Evolutionary conservation across 2,329 filamentous ascomycete genomes (phyloP), one percentile per base, ranked within the genome.

Genomic region (Ophiostoma sp.): DNA sequence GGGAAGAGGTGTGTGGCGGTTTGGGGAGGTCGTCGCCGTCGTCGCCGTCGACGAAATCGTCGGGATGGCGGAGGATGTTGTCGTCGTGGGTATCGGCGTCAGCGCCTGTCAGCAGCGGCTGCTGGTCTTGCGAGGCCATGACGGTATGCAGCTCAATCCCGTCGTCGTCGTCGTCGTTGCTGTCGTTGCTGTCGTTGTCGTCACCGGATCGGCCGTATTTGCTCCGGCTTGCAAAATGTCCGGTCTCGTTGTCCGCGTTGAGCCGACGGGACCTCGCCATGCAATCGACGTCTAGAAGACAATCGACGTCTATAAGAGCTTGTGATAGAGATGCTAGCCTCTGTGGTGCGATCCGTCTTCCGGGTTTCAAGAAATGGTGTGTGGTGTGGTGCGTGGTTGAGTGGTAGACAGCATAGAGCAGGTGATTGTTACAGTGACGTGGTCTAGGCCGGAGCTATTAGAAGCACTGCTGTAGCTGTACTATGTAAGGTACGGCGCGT

Each of bases 1-100:
- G 83, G 1, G 33, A n/a, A 33, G 60, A 20, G 31, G 13, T 36
- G 15, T 8, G 8, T 57, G 52, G 4, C 3, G 52, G 60, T 36
- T 35, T 71, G 39, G 54, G 39, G 27, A 27, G 2, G 27, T 10
- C 20, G 7, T 54, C 33, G 48, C 15, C 20, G 60, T 20, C 52
- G 7, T 10, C 20, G 7, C 36, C 33, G 11, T 41, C 39, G 33
- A 20, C 57, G 7, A 31, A 20, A 11, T 67, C 65, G 23, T 31
- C 23, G 15, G 57, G 57, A 15, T 35, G 57, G 57, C 57, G 27
- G 57, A 33, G 13, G 57, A 8, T 13, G 31, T 20, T 13, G 31
- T 35, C 31, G 57, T 6, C 27, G 57, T 57, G 7, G 52, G 4
- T 23, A 23, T 64, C 62, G 10, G 10, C 33, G 20, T 65, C 62